phyloP scores from a whole-genome alignment of 1,139 yeast species.

The Suhomyces panamericanus region DNA sequence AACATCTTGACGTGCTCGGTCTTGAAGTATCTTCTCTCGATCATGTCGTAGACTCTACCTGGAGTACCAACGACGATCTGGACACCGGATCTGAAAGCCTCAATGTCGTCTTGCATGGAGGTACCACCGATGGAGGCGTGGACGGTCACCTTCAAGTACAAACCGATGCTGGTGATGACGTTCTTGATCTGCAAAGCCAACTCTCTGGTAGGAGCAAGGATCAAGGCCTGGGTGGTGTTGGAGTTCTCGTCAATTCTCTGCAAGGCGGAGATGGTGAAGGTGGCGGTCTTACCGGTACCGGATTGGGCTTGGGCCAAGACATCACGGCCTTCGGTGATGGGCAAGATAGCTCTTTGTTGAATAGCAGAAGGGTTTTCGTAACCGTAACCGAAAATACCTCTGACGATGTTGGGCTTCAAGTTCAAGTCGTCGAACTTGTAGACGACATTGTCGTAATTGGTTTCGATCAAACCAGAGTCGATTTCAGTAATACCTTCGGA shows the following conservation, averaged over 20 bases:
- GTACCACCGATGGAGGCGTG: slow-evolving; percentile 99
- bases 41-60: slow-evolving; percentile 98
- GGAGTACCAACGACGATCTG: slow-evolving; percentile 99
- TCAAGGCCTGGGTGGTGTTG: slow-evolving; percentile 87
- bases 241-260: slow-evolving; percentile 84
- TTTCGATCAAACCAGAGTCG: slow-evolving; percentile 81
- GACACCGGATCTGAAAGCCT: slow-evolving; percentile 88
- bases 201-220: slow-evolving; percentile 98
- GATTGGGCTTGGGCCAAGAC: slow-evolving; percentile 99
- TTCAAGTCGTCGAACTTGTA: slow-evolving; percentile 84
- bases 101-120: slow-evolving; percentile 85
- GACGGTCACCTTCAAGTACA: slow-evolving; percentile 89
- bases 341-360: slow-evolving; percentile 97
- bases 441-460: slow-evolving; percentile 97
- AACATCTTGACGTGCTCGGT: slow-evolving; percentile 94
- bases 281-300: slow-evolving; percentile 99
- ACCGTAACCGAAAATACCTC: slow-evolving; percentile 97
- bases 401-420: slow-evolving; percentile 73
- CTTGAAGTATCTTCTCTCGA: slow-evolving; percentile 87
- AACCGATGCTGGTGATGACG: slow-evolving; percentile 91
- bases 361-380: slow-evolving; percentile 97
- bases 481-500: slow-evolving; percentile 74
- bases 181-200: slow-evolving; percentile 97
- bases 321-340: slow-evolving; percentile 95
- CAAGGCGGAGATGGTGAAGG: slow-evolving; percentile 94